These are phyloP conservation scores for Thraustochytrium sp. DNA, from an alignment of 352 stramenopile genomes.

Conservation along the genomic window DNA sequence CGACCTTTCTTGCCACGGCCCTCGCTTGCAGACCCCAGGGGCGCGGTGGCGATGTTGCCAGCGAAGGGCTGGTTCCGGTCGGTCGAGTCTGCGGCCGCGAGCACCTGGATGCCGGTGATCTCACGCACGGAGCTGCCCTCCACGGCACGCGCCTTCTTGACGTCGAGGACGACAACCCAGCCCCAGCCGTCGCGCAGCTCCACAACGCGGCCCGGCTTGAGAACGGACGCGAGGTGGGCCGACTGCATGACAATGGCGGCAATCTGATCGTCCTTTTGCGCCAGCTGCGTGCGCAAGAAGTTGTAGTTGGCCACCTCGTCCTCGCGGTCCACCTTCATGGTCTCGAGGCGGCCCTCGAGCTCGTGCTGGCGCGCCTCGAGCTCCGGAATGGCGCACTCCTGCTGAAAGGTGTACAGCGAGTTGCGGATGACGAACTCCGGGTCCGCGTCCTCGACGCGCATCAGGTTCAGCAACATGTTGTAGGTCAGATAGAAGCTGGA, in stretches of 20 bases:
- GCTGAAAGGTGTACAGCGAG: constrained; percentile 93
- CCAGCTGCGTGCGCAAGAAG: constrained; percentile 61
- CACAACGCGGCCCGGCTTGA: constrained; percentile 84
- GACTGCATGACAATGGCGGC: constrained; percentile 80
- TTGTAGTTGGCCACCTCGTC: constrained; percentile 77
- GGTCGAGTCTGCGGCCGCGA: neutral
- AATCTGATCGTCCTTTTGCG: constrained; percentile 75
- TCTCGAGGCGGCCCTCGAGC: constrained; percentile 40
- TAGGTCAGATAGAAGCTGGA: constrained; percentile 95
- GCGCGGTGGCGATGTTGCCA: neutral
- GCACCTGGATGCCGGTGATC: neutral
- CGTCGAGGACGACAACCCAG: constrained; percentile 66
- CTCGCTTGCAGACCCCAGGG: neutral
- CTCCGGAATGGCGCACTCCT: constrained; percentile 66
- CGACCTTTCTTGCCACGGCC: neutral
- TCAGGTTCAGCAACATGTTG: constrained; percentile 99
- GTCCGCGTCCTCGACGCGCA: constrained; percentile 94
- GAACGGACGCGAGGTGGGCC: constrained; percentile 82
- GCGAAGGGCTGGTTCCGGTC: neutral
- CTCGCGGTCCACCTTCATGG: constrained; percentile 81
- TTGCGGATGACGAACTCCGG: constrained; percentile 94
- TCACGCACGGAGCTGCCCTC: too few relatives aligned
- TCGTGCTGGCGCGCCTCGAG: constrained; percentile 62
- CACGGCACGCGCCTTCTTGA: constrained; percentile 43
- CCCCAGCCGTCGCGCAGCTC: constrained; percentile 70